Base-by-base conservation (phyloP, 495 filamentous ascomycete species). In the Xeromyces bisporus region DNA sequence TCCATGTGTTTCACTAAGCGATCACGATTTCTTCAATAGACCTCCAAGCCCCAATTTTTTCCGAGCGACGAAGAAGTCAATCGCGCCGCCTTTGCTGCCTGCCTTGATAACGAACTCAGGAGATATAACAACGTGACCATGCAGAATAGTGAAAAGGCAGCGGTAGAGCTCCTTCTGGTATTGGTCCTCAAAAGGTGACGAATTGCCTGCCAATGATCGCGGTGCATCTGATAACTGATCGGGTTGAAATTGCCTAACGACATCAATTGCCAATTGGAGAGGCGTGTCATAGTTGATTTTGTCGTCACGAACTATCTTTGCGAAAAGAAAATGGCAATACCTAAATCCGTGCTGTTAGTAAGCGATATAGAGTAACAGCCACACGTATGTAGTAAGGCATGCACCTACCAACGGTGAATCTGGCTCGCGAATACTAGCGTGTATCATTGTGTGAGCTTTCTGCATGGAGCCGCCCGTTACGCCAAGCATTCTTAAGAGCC, bases 161-260 rank as follows among this genome's bases (percentile, higher is more conserved):
- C 41, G 38, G 21, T 48, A 44, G 36, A 43, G 40, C 26, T 48
- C 41, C 23, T 48, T 42, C 12, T 32, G 31, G 29, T 44, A 48
- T 29, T 48, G 36, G 34, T 44, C 44, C 36, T 44, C 38, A 10
- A 42, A 31, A 15, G 44, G 34, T 29, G 14, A 11, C 10, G 37
- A 33, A 33, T 36, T 37, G 15, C 37, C 34, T 35, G 31, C 23
- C 21, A 39, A 28, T 10, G 37, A 40, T 24, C 37, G 35, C 32
- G 31, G 28, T 4, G 38, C 11, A 26, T 34, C 28, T 40, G 44
- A 35, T 25, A 47, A 23, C 21, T 41, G 38, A 35, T 26, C 28
- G 10, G 38, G 40, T 15, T 36, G 28, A 13, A 47, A 43, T 31
- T 26, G 17, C 15, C 16, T 39, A 25, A 41, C 37, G 28, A 26